Evolutionary conservation across 2,329 filamentous ascomycete species (phyloP).

Genomic region (Cladosporium sp.): DNA sequence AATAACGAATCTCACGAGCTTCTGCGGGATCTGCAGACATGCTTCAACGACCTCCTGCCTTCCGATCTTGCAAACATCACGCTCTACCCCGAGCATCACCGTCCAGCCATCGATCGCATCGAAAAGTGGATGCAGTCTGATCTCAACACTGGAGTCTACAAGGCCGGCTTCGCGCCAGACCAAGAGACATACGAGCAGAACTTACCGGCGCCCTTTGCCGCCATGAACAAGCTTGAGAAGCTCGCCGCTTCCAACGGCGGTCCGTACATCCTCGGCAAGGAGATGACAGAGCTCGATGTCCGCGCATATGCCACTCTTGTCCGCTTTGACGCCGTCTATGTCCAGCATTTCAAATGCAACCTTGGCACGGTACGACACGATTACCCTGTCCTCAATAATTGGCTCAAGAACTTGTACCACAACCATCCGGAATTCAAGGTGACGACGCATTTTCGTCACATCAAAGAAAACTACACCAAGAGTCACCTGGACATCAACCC

Average conservation of each 20-base stretch:
- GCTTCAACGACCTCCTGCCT: slow-evolving; percentile 50
- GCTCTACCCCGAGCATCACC: slow-evolving; percentile 51
- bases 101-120: slow-evolving; percentile 49
- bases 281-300: slow-evolving; percentile 58
- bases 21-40: slow-evolving; percentile 54
- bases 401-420: slow-evolving; percentile 58
- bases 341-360: slow-evolving; percentile 65
- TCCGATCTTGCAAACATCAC: slow-evolving; percentile 40
- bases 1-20: slow-evolving; percentile 60
- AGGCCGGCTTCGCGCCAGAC: slow-evolving; percentile 54
- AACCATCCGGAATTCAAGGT: slow-evolving; percentile 51
- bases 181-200: slow-evolving; percentile 55
- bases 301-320: slow-evolving; percentile 55
- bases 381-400: slow-evolving; percentile 59
- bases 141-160: slow-evolving; percentile 59
- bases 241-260: slow-evolving; percentile 45
- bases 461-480: slow-evolving; percentile 66
- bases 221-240: slow-evolving; percentile 56
- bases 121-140: slow-evolving; percentile 52
- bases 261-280: slow-evolving; percentile 53
- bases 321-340: slow-evolving; percentile 53
- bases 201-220: slow-evolving; percentile 53
- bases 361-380: slow-evolving; percentile 54
- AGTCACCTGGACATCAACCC: slow-evolving; percentile 58
- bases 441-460: slow-evolving; percentile 62